Base-by-base conservation (phyloP, 176 grass and related monocot species). In the Panicum miliaceum region DNA sequence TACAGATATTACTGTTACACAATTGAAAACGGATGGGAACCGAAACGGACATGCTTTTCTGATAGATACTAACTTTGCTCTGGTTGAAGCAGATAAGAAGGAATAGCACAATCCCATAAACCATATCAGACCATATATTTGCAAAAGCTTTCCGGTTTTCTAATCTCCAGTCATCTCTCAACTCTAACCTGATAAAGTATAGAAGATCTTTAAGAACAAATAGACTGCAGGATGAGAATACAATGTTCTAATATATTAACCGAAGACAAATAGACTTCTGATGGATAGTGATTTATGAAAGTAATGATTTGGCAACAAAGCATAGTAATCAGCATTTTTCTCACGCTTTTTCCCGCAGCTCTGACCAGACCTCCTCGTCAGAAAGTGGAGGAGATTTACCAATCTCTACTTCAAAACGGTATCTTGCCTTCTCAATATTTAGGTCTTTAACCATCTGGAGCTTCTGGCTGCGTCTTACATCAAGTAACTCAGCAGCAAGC, bases 101-200 rank as follows among this genome's bases (percentile, higher is more conserved):
- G 82, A 98, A 98, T 56, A 98, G 88, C 75, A 79, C 75, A 62
- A 93, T 82, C 75, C 96, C 91, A 79, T 81, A 95, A 69, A 94
- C 84, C 77, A 90, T 90, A 81, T 98, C 96, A 37, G 96, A 98
- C 87, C 82, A 95, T 62, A 98, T 92, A 83, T 98, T 98, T 71
- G 93, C 93, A 89, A 98, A 95, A 85, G 93, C 89, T 80, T 88
- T 84, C 61, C 96, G 81, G 63, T 98, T 98, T 84, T 98, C 93
- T 74, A 98, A 77, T 90, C 93, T 94, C 89, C 82, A 90, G 66
- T 98, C 96, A 80, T 95, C 93, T 88, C 87, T 92, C 79, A 98
- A 83, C 51, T 98, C 96, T 92, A 98, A 81, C 67, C 96, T 98
- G 89, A 87, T 85, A 87, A 88, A 75, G 48, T 70, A 77, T 20